Conservation (phyloP, 371 early-diverging fungal genomes). For the Batrachochytrium dendrobatidis region DNA sequence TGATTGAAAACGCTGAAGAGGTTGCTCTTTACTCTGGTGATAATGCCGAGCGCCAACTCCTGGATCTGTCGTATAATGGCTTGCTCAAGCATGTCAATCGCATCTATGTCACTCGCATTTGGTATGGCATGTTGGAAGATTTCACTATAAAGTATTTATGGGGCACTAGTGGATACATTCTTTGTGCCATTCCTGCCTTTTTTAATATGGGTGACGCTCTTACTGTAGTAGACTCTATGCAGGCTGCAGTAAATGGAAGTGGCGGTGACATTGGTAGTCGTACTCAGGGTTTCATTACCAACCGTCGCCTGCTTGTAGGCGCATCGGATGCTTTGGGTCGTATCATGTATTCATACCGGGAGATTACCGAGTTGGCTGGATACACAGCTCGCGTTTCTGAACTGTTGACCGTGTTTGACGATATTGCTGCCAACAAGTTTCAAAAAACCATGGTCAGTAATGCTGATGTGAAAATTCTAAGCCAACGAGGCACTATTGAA, state of each 20-base stretch:
- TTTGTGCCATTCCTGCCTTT: constrained; percentile 80
- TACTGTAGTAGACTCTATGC: no score
- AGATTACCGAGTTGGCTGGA: constrained; percentile 81
- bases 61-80: constrained; percentile 57
- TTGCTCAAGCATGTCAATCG: constrained; percentile 75
- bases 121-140: constrained; percentile 86
- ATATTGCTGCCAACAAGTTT: constrained; percentile 31
- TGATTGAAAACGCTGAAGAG: constrained; percentile 48
- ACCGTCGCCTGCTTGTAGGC: constrained; percentile 57
- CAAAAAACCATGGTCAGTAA: constrained; percentile 34
- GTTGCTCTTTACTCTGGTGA: constrained; percentile 64
- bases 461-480: constrained; percentile 27
- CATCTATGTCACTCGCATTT: constrained; percentile 68
- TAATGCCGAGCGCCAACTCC: constrained; percentile 61
- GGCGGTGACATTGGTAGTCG: constrained; percentile 42
- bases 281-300: constrained; percentile 86
- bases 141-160: constrained; percentile 69
- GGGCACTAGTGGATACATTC: constrained; percentile 46
- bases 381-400: constrained; percentile 73
- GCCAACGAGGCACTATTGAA: constrained; percentile 18
- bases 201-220: constrained; percentile 38
- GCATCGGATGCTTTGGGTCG: constrained; percentile 46
- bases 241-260: background rate
- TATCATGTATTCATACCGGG: constrained; percentile 72
- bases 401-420: constrained; percentile 49